Percentiles rank a stretch among this genome's conserved stretches.
These are phyloP conservation scores for Irpex sp. DNA, from an alignment of 1,284 basidiomycete species.

Conservation along the genomic window DNA sequence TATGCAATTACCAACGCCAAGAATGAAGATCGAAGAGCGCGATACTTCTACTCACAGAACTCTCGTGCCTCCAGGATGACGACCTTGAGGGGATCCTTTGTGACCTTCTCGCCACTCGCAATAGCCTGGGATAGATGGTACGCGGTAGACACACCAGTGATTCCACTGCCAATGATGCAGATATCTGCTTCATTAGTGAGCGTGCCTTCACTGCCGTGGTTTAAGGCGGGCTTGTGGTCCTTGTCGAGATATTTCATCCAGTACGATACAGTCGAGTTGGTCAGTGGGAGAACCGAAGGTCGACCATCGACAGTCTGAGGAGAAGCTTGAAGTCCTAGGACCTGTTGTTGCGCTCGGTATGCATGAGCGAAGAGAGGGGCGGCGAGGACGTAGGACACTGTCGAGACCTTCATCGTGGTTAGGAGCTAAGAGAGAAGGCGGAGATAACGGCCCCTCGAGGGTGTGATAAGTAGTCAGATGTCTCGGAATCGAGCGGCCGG, in stretches of 20 bases:
- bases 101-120: not conserved
- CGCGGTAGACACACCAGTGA: constrained; percentile 70
- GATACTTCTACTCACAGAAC: constrained; percentile 53
- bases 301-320: not conserved
- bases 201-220: constrained; percentile 56
- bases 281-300: constrained; percentile 41
- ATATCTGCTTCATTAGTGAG: constrained; percentile 60
- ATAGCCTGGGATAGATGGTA: constrained; percentile 58
- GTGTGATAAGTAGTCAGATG: too few relatives aligned
- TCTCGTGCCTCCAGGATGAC: constrained; percentile 73
- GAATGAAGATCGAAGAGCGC: too few relatives aligned
- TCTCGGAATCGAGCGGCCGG: too few relatives aligned
- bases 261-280: constrained; percentile 64
- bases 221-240: constrained; percentile 60
- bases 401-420: too few relatives aligned
- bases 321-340: constrained; percentile 7
- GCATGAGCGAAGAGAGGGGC: constrained; percentile 18
- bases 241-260: constrained; percentile 52
- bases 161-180: constrained; percentile 75
- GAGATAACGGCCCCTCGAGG: too few relatives aligned
- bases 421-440: too few relatives aligned
- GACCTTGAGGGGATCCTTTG: constrained; percentile 34
- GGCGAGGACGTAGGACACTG: constrained; percentile 10
- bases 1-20: too few relatives aligned
- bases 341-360: constrained; percentile 15